A percentile compares a stretch with the other conserved stretches of the same genome.
Evolutionary conservation across 768 basidiomycete species (phyloP).

Genomic region (Russula abietina): DNA sequence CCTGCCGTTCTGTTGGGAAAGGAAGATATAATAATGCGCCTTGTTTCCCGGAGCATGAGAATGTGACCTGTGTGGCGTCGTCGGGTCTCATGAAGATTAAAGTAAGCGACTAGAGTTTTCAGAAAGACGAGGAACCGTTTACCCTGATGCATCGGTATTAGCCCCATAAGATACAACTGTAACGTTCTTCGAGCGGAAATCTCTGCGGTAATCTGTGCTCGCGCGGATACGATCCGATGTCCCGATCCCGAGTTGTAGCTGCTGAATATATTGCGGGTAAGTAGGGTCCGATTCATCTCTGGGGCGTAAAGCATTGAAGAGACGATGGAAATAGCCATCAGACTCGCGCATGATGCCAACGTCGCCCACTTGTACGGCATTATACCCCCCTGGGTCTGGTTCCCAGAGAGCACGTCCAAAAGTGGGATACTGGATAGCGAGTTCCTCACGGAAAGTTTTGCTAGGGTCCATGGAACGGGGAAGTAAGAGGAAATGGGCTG

Average conservation of each 20-base stretch:
- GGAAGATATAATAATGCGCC: not conserved
- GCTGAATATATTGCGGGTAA: not conserved
- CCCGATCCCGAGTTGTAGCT: not conserved
- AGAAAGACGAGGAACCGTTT: not conserved
- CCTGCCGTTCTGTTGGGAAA: not conserved
- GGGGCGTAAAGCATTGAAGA: not conserved
- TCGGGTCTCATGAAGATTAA: not conserved
- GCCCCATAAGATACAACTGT: not conserved
- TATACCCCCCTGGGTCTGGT: not conserved
- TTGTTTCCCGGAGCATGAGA: not conserved
- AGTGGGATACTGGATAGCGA: not conserved
- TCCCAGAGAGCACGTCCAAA: not conserved
- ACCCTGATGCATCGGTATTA: not conserved
- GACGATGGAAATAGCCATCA: not conserved
- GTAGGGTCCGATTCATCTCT: not conserved
- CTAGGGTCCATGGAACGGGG: not conserved
- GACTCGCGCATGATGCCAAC: conserved; percentile 1
- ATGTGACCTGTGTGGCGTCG: not conserved
- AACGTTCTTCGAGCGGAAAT: not conserved
- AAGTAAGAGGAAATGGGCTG: no score
- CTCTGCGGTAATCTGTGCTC: not conserved
- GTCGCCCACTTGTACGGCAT: not conserved
- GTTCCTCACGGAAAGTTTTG: not conserved
- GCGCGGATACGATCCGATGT: not conserved
- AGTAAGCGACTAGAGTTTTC: not conserved